Conservation (phyloP, 306 rosid genomes). For the Castanospermum australe region DNA sequence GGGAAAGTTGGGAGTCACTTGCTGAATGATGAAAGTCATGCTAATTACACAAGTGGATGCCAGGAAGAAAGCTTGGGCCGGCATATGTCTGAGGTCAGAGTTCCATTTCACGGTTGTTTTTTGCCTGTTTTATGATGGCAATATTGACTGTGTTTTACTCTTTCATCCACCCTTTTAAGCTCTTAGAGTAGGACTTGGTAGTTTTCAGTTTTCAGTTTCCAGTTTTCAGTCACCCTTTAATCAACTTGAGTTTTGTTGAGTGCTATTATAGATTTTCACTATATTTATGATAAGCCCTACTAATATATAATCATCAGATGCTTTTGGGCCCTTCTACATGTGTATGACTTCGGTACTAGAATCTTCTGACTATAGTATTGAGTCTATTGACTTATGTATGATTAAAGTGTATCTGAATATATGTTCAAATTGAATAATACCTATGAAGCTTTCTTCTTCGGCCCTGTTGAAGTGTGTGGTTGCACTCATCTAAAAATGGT, state of each 20-base stretch:
- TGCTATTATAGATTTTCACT: background rate
- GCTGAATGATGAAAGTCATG: conserved; percentile 42
- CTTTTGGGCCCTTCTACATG: conserved; percentile 9
- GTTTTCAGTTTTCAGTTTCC: background rate
- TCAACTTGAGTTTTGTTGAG: conserved; percentile 4
- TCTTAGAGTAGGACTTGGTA: background rate
- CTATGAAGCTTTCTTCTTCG: background rate
- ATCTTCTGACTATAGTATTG: background rate
- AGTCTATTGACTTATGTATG: background rate
- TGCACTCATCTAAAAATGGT: background rate
- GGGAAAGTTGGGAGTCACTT: conserved; percentile 60
- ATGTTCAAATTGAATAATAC: background rate
- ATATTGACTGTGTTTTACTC: conserved; percentile 11
- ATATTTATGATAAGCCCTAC: conserved; percentile 4
- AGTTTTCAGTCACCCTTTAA: background rate
- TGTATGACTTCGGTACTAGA: background rate
- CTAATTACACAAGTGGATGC: conserved; percentile 40
- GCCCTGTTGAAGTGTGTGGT: background rate
- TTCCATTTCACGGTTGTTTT: conserved; percentile 18
- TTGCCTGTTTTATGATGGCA: background rate
- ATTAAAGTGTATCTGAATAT: background rate
- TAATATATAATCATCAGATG: conserved; percentile 3
- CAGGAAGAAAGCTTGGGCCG: conserved; percentile 58
- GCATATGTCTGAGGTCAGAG: conserved; percentile 75
- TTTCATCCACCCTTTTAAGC: conserved; percentile 24